A percentile compares a stretch with the other conserved stretches of the same genome.
These are phyloP conservation scores for Withania somnifera DNA, from an alignment of 305 asterid genomes.

Conservation along the genomic window DNA sequence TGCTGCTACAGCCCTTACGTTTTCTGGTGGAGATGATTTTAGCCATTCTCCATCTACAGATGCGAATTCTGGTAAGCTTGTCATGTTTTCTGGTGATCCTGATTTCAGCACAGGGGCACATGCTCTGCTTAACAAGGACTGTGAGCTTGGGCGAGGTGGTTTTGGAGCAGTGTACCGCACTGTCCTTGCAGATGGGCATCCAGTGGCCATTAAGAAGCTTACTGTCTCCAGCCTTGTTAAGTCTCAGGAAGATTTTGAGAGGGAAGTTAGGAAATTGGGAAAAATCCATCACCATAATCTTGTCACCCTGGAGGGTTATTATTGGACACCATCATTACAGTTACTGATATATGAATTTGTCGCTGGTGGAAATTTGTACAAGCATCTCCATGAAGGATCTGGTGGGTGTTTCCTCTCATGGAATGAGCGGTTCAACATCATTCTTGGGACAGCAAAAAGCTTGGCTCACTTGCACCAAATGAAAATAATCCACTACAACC, in stretches of 20 bases:
- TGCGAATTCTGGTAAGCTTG: conserved; percentile 68
- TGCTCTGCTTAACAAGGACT: conserved; percentile 66
- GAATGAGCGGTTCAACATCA: conserved; percentile 54
- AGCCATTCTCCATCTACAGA: conserved; percentile 46
- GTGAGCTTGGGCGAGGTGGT: conserved; percentile 85
- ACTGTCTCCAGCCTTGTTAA: conserved; percentile 61
- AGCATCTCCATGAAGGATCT: conserved; percentile 55
- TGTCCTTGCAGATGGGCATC: conserved; percentile 52
- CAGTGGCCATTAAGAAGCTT: conserved; percentile 76
- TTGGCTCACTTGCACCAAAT: conserved; percentile 55
- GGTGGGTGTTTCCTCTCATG: conserved; percentile 35
- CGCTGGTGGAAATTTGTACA: conserved; percentile 55
- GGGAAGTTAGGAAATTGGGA: conserved; percentile 53
- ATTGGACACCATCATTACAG: conserved; percentile 78
- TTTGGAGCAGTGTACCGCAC: conserved; percentile 72
- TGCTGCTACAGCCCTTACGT: conserved; percentile 39
- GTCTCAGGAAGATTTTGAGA: conserved; percentile 64
- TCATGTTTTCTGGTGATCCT: conserved; percentile 70
- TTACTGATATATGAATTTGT: conserved; percentile 66
- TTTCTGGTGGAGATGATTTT: conserved; percentile 45
- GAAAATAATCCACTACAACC: conserved; percentile 65
- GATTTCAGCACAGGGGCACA: conserved; percentile 62
- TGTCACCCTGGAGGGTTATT: conserved; percentile 66
- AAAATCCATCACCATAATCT: conserved; percentile 48
- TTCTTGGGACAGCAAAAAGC: conserved; percentile 66